These are phyloP conservation scores for Orbilia javanica DNA, from an alignment of 2,329 filamentous ascomycete genomes.

Conservation along the genomic window DNA sequence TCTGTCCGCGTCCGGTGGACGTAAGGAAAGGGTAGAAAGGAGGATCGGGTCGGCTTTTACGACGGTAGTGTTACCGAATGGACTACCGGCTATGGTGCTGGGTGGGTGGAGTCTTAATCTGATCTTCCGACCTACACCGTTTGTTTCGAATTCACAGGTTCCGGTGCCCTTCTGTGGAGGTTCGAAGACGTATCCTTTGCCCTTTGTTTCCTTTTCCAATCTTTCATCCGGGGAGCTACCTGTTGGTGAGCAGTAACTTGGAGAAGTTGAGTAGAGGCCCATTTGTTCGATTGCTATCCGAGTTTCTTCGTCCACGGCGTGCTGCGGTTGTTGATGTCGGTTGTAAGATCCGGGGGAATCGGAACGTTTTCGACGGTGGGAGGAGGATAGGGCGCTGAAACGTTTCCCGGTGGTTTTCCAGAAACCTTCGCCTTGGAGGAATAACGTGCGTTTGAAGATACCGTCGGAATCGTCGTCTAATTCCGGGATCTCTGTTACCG, in stretches of 20 bases:
- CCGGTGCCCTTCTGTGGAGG: constrained; percentile 34
- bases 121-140: constrained; percentile 49
- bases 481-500: not conserved
- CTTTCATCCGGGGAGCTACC: not conserved
- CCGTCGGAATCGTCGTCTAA: constrained; percentile 37
- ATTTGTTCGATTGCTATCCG: constrained; percentile 51
- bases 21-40: constrained; percentile 46
- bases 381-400: constrained; percentile 30
- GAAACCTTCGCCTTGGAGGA: constrained; percentile 55
- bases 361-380: constrained; percentile 47
- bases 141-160: constrained; percentile 56
- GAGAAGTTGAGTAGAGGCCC: constrained; percentile 35
- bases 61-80: constrained; percentile 32
- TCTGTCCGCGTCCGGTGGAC: constrained; percentile 40
- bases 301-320: constrained; percentile 47
- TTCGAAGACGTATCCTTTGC: constrained; percentile 55
- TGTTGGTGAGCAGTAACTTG: not conserved
- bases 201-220: constrained; percentile 42
- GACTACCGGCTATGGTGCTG: constrained; percentile 40
- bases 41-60: constrained; percentile 45
- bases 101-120: constrained; percentile 41
- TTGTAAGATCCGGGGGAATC: not conserved
- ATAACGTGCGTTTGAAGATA: constrained; percentile 47
- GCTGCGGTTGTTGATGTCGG: not conserved
- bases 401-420: constrained; percentile 56